Percentiles rank a stretch among this genome's conserved stretches.
Evolutionary conservation across 441 rosid species (phyloP).

Genomic region (Erodium texanum): DNA sequence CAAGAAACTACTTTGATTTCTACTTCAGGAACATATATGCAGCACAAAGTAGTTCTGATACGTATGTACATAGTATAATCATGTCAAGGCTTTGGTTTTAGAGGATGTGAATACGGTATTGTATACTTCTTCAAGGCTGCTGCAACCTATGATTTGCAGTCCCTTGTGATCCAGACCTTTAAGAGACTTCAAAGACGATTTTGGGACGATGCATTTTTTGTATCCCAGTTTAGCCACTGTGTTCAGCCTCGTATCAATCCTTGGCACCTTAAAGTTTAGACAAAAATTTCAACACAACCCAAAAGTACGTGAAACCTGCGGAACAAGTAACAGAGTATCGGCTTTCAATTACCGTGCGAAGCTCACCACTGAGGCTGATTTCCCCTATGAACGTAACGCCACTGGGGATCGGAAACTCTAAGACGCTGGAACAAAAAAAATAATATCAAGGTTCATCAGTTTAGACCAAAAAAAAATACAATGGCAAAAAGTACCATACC

Average conservation of each 20-base stretch:
- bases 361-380: conserved; percentile 77
- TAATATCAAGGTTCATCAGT: not conserved
- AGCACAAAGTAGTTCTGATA: no score
- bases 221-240: conserved; percentile 76
- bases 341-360: conserved; percentile 47
- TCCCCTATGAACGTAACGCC: conserved; percentile 78
- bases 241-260: conserved; percentile 70
- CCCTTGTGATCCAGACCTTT: conserved; percentile 28
- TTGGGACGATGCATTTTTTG: conserved; percentile 60
- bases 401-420: conserved; percentile 77
- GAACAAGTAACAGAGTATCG: not conserved
- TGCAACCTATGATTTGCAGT: conserved; percentile 54
- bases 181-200: conserved; percentile 42
- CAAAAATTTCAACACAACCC: not conserved
- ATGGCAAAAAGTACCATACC: no score
- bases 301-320: not conserved
- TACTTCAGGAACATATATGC: no score
- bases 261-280: conserved; percentile 42
- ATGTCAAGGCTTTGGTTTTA: not conserved
- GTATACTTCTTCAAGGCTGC: conserved; percentile 60
- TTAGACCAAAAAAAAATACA: not conserved
- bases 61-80: not conserved
- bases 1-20: no score
- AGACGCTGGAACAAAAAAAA: conserved; percentile 44
- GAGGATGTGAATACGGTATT: conserved; percentile 36